Base-by-base conservation (phyloP, 73 alveolate species). In the Blepharisma japonicum region DNA sequence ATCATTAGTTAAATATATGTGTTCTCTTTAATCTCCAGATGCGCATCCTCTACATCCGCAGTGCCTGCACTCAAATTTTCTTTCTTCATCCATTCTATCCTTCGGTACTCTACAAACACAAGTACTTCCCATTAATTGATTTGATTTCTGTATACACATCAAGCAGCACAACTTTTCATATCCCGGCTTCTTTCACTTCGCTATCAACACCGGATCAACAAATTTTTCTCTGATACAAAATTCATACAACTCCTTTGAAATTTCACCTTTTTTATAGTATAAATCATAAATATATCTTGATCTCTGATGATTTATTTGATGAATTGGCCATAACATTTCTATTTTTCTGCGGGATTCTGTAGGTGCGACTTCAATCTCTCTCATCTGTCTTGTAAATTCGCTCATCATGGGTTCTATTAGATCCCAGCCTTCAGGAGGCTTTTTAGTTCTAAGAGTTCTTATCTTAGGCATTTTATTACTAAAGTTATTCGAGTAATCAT, bases 21-120 rank as follows among this genome's bases (percentile, higher is more conserved):
- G 42, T 32, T 32, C 3, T 32, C 42, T 51, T 90, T 93, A 91
- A 89, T 97, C 99, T 25, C 99, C 93, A 6, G 96, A 82, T 42
- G 99, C 98, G 87, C 99, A 97, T 56, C 99, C 99, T 49, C 97
- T 92, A 81, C 99, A 97, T 47, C 99, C 99, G 71, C 99, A 97
- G 54, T 90, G 94, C 74, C 90, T 92, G 85, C 99, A 97, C 89
- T 97, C 97, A 77, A 95, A 93, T 70, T 86, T 86, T 86, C 93
- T 94, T n/a, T 92, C 97, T 84, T 89, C 97, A 82, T 97, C 99
- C 77, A 95, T 86, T 47, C 90, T 77, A 39, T 93, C 94, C 85
- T 96, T 95, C n/a, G 99, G 99, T 7, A 95, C 99, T 81, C 99
- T 87, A 71, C 99, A 97, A 14, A 95, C 90, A 82, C 99, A 97